Evolutionary conservation across 78 protist genomes (phyloP).

Genomic region (Tieghemostelium lacteum): DNA sequence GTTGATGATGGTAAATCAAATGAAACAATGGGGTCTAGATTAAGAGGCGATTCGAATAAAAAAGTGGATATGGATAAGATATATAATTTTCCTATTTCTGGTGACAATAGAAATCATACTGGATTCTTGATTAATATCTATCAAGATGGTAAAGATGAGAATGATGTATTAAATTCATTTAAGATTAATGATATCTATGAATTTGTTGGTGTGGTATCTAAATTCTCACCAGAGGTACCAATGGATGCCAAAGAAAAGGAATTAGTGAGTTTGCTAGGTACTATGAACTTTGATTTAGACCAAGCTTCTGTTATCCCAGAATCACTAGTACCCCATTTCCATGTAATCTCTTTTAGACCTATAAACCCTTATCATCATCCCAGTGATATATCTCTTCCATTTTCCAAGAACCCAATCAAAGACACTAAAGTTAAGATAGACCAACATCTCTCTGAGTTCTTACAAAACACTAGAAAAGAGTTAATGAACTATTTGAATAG

Average conservation of each 20-base stretch:
- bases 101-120: neutral
- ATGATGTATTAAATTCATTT: neutral
- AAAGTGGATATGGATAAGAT: slow-evolving; percentile 46
- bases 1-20: neutral
- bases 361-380: slow-evolving; percentile 9
- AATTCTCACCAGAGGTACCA: neutral
- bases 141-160: slow-evolving; percentile 21
- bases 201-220: slow-evolving; percentile 36
- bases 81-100: slow-evolving; percentile 44
- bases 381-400: neutral
- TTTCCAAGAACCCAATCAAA: neutral
- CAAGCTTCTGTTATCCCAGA: slow-evolving; percentile 12
- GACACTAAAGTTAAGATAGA: neutral
- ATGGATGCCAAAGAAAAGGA: neutral
- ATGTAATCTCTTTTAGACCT: slow-evolving; percentile 12
- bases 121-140: slow-evolving; percentile 45
- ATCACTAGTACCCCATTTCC: slow-evolving; percentile 44
- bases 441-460: neutral
- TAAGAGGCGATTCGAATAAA: neutral
- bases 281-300: slow-evolving; percentile 23
- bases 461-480: neutral
- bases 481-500: neutral
- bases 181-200: slow-evolving; percentile 48
- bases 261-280: neutral
- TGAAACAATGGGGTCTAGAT: too few species aligned